phyloP scores from a whole-genome alignment of 805 yeast genomes.

The Candida parachauliodes region DNA sequence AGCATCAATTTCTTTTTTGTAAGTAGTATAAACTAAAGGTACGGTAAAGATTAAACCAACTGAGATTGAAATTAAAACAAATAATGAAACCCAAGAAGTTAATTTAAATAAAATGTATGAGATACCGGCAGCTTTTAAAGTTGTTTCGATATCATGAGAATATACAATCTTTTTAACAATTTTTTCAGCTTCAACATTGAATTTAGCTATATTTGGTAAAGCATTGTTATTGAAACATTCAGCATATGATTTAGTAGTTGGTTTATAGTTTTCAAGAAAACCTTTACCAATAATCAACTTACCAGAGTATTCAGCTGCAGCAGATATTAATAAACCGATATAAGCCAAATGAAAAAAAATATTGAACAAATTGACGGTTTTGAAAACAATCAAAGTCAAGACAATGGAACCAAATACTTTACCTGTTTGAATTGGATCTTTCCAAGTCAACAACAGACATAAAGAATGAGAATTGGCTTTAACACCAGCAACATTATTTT shows the following conservation, averaged over 20 bases:
- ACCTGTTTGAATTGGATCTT: slow-evolving; percentile 72
- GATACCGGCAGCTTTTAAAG: slow-evolving; percentile 67
- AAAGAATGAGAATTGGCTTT: slow-evolving; percentile 7
- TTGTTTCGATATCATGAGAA: slow-evolving; percentile 67
- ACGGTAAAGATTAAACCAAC: slow-evolving; percentile 65
- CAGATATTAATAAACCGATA: slow-evolving; percentile 47
- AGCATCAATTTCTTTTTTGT: slow-evolving; percentile 75
- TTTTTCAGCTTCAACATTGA: slow-evolving; percentile 50
- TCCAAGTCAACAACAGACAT: slow-evolving; percentile 61
- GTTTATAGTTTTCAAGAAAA: slow-evolving; percentile 68
- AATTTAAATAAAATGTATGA: slow-evolving; percentile 66
- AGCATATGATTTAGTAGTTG: slow-evolving; percentile 33
- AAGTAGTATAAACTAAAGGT: slow-evolving; percentile 70
- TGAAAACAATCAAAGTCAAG: slow-evolving; percentile 51
- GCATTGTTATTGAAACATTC: slow-evolving; percentile 30
- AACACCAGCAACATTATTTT: background rate
- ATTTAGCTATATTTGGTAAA: slow-evolving; percentile 42
- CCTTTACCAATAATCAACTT: slow-evolving; percentile 75
- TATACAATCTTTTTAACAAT: slow-evolving; percentile 54
- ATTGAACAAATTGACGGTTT: slow-evolving; percentile 60
- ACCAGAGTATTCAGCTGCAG: slow-evolving; percentile 80
- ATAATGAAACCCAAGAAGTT: slow-evolving; percentile 72
- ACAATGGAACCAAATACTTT: slow-evolving; percentile 67
- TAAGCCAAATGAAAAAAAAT: slow-evolving; percentile 58
- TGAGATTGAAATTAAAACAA: slow-evolving; percentile 56